Conservation (phyloP, 2,329 filamentous ascomycete genomes). For the Aspergillus sp. region DNA sequence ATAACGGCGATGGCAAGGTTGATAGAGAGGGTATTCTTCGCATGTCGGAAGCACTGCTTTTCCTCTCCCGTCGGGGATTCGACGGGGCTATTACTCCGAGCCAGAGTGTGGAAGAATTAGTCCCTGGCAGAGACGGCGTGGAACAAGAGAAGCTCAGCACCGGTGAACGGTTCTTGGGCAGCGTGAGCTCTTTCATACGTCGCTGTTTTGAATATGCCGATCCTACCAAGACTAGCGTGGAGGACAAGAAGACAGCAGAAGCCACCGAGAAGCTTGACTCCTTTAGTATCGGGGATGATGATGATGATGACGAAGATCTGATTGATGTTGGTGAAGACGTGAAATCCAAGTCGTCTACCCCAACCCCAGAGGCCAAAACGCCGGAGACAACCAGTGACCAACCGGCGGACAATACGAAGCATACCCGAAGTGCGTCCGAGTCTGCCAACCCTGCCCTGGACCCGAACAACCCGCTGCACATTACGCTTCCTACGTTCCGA, state of each 20-base stretch:
- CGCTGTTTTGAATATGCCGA: conserved; percentile 98
- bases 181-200: conserved; percentile 92
- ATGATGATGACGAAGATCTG: conserved; percentile 52
- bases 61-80: conserved; percentile 84
- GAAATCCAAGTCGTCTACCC: conserved; percentile 27
- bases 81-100: conserved; percentile 71
- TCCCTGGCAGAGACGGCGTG: conserved; percentile 31
- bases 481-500: conserved; percentile 94
- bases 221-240: conserved; percentile 58
- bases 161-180: conserved; percentile 87
- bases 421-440: conserved; percentile 65
- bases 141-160: conserved; percentile 56
- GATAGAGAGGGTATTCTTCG: conserved; percentile 92
- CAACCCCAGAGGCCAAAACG: conserved; percentile 3
- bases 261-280: conserved; percentile 50
- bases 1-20: conserved; percentile 84
- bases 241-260: conserved; percentile 32
- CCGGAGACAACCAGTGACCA: conserved; percentile 16
- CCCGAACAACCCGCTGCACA: conserved; percentile 88
- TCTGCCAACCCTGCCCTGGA: conserved; percentile 88
- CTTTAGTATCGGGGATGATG: conserved; percentile 76
- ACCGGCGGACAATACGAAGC: conserved; percentile 32
- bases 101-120: conserved; percentile 56
- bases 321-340: conserved; percentile 40
- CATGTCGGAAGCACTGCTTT: conserved; percentile 91